Base-by-base conservation (phyloP, 129 eudicot genomes). In the Lactuca sativa region DNA sequence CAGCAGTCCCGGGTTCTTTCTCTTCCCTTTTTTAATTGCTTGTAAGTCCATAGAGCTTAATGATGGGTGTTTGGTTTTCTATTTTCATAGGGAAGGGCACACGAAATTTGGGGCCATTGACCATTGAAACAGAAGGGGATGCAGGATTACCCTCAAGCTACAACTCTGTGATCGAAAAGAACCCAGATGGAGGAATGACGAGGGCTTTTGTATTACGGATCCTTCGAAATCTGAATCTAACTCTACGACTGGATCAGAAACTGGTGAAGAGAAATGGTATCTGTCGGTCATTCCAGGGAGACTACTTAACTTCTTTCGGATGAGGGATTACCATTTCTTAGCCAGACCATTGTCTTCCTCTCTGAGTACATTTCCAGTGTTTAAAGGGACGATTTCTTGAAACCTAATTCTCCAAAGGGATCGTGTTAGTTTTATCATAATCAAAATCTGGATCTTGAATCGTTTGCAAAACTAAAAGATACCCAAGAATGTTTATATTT, bases 271-370 rank as follows among this genome's bases (percentile, higher is more conserved):
- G 43, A 56, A 30, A n/a, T 59, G 75, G 25, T 57, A 76, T 55
- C 67, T 74, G 10, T 72, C 80, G 76, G 63, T 85, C 7, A 81
- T 80, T 16, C 86, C 87, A 0, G 96, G 98, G 55, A 89, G 84
- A 75, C 68, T 86, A 68, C 87, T 89, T 7, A 93, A 79, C 0
- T 96, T 85, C 73, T 82, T 85, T 16, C 84, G 76, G 14, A 89
- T 87, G 56, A 93, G 88, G 33, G 90, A 72, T 65, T 79, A 83
- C 98, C 98, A 93, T 82, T 89, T 93, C 59, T 80, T 86, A 33
- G 98, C 96, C 9, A 96, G 98, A 9, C 88, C 95, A 64, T 93
- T 83, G 82, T 93, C 98, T 78, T 93, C 98, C 47, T 96, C 82
- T 33, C 98, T 96, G 76, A 93, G 86, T 7, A 93, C 98, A 71